Conservation (phyloP, 1,139 yeast species). For the Hemisphaericaspora xylanilytica region DNA sequence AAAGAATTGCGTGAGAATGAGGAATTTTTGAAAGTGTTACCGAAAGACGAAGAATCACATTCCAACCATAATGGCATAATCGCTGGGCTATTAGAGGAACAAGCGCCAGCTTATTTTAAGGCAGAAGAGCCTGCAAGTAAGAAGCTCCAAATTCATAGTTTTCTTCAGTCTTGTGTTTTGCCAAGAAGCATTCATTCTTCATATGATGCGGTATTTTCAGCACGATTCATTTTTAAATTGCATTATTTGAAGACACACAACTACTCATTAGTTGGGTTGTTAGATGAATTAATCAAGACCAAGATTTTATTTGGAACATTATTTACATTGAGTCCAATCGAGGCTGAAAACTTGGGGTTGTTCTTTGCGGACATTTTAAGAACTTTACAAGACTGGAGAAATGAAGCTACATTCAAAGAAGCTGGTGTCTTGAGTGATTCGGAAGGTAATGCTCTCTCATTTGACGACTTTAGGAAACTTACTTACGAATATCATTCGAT, state of each 20-base stretch:
- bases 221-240: constrained; percentile 56
- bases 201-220: constrained; percentile 74
- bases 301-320: constrained; percentile 57
- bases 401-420: constrained; percentile 20
- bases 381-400: constrained; percentile 44
- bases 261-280: constrained; percentile 42
- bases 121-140: constrained; percentile 9
- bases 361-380: constrained; percentile 61
- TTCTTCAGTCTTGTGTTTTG: constrained; percentile 65
- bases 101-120: constrained; percentile 27
- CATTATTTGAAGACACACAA: constrained; percentile 43
- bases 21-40: constrained; percentile 21
- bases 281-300: constrained; percentile 50
- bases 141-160: constrained; percentile 15
- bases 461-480: constrained; percentile 38
- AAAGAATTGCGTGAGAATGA: constrained; percentile 31
- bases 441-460: constrained; percentile 18
- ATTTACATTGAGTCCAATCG: constrained; percentile 69
- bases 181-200: constrained; percentile 82
- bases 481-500: constrained; percentile 58
- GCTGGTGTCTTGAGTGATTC: constrained; percentile 10
- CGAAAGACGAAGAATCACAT: constrained; percentile 34
- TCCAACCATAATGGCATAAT: constrained; percentile 19
- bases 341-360: constrained; percentile 80
- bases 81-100: constrained; percentile 14